Percentiles rank a stretch among this genome's conserved stretches.
Conservation (phyloP, 1,284 basidiomycete species). For the Trametes pubescens region DNA sequence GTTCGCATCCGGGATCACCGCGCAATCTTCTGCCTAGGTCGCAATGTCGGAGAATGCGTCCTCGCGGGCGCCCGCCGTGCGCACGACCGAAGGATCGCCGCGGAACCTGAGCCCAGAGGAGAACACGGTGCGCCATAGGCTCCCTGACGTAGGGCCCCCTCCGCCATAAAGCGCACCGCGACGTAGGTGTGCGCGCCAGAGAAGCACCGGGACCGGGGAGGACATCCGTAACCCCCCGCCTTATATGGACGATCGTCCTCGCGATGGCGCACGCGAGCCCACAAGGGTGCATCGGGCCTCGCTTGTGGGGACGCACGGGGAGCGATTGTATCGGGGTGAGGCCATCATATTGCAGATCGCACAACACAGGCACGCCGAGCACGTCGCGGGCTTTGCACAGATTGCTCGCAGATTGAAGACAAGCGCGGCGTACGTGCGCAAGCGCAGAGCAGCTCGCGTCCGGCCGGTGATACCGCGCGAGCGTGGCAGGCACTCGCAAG, state of each 20-base stretch:
- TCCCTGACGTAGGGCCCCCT: slow-evolving; percentile 25
- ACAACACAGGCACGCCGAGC: slow-evolving; percentile 3
- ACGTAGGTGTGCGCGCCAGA: background rate
- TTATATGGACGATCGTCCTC: slow-evolving; percentile 29
- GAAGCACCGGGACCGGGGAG: slow-evolving; percentile 30
- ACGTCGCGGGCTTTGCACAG: slow-evolving; percentile 8
- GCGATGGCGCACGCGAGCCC: slow-evolving; percentile 19
- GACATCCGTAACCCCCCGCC: slow-evolving; percentile 26
- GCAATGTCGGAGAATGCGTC: background rate
- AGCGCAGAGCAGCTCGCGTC: background rate
- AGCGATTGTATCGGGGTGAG: background rate
- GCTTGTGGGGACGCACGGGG: background rate
- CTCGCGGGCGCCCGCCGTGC: slow-evolving; percentile 3
- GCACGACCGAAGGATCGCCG: slow-evolving; percentile 2
- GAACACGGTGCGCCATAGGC: slow-evolving; percentile 18
- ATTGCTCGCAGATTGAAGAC: slow-evolving; percentile 6
- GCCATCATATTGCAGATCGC: background rate
- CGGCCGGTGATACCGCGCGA: slow-evolving; percentile 18
- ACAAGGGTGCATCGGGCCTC: slow-evolving; percentile 3
- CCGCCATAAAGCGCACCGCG: slow-evolving; percentile 24
- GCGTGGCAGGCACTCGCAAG: slow-evolving; percentile 1
- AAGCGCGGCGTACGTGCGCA: background rate
- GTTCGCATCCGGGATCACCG: slow-evolving; percentile 7
- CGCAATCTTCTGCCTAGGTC: background rate
- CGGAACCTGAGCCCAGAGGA: background rate